phyloP scores from a whole-genome alignment of 2,329 filamentous ascomycete genomes.

The Aschersonia sp. region DNA sequence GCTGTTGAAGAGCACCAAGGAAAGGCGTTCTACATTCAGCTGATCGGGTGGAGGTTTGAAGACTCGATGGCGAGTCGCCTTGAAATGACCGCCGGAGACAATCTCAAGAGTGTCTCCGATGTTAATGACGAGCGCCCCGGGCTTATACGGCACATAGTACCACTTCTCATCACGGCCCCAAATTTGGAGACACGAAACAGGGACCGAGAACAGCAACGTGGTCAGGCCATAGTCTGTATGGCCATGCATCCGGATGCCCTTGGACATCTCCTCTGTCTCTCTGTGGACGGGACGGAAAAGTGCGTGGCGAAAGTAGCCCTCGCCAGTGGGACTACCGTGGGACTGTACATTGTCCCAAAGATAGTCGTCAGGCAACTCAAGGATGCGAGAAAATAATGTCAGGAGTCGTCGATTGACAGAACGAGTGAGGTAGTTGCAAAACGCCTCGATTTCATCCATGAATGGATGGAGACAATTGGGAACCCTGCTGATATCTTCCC shows the following conservation, averaged over 20 bases:
- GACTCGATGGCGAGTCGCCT: conserved; percentile 8
- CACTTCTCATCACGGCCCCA: conserved; percentile 9
- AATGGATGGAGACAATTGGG: conserved; percentile 27
- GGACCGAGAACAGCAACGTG: conserved; percentile 7
- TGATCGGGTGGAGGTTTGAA: conserved; percentile 8
- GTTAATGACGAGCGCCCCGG: conserved; percentile 9
- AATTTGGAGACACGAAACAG: conserved; percentile 9
- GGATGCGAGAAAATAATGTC: conserved; percentile 8
- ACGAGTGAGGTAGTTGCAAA: conserved; percentile 7
- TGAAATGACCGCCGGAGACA: conserved; percentile 9
- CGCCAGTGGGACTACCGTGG: conserved; percentile 9
- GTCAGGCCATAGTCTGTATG: conserved; percentile 9
- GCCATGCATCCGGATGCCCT: conserved; percentile 9
- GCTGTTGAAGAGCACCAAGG: conserved; percentile 29
- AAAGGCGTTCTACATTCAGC: conserved; percentile 21
- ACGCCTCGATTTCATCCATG: conserved; percentile 9
- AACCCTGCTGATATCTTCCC: conserved; percentile 24
- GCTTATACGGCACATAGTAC: conserved; percentile 9
- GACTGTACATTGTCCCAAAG: conserved; percentile 10
- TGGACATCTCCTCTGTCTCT: conserved; percentile 7
- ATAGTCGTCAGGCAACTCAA: conserved; percentile 9
- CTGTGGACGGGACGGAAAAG: conserved; percentile 8
- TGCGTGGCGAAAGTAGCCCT: conserved; percentile 9
- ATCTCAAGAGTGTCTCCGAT: conserved; percentile 9
- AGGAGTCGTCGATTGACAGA: conserved; percentile 9